Conservation (phyloP, 2,329 filamentous ascomycete species). For the Triangularia verruculosa region DNA sequence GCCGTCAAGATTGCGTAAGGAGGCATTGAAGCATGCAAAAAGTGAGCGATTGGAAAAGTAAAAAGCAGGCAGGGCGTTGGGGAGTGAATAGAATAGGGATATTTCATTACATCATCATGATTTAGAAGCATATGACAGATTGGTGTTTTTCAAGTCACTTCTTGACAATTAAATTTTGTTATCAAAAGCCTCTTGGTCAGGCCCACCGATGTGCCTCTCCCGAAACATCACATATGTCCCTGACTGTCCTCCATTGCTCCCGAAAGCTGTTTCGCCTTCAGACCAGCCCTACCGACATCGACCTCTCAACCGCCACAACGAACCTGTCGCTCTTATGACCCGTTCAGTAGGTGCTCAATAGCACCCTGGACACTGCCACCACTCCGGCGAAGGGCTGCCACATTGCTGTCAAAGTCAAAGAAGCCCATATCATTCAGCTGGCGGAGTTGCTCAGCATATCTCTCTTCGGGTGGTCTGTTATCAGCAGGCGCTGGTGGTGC, state of each 20-base stretch:
- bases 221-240: no score
- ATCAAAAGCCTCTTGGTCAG: no score
- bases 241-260: no score
- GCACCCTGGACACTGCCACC: conserved; percentile 94
- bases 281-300: no score
- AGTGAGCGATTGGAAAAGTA: background rate
- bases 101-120: background rate
- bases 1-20: background rate
- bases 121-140: no score
- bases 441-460: conserved; percentile 83
- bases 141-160: no score
- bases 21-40: background rate
- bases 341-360: conserved; percentile 66
- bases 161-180: no score
- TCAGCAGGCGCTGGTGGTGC: conserved; percentile 62
- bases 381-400: conserved; percentile 80
- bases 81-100: background rate
- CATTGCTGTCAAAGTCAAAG: conserved; percentile 91
- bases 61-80: background rate
- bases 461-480: conserved; percentile 86
- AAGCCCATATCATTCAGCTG: conserved; percentile 99
- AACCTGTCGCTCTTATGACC: conserved; percentile 16
- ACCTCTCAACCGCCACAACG: no score
- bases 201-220: no score
- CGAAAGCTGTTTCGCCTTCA: no score